These are phyloP conservation scores for Backusella sp. DNA, from an alignment of 192 early-diverging fungal genomes.

Conservation along the genomic window DNA sequence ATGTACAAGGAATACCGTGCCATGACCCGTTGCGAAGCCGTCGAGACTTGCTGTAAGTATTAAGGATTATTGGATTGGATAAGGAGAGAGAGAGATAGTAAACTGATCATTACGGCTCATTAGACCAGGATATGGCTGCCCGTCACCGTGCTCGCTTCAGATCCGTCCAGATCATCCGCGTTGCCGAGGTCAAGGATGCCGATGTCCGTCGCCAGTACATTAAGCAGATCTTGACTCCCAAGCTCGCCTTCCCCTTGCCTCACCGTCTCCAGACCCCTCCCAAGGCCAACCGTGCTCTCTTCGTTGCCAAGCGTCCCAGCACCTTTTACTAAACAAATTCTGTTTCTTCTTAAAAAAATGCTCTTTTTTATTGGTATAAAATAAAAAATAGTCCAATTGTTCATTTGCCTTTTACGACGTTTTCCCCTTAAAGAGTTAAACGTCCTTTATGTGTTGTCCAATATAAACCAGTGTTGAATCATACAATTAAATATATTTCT, in stretches of 20 bases:
- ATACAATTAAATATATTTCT: too few species aligned
- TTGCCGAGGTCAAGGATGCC: slow-evolving; percentile 83
- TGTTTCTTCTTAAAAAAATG: not conserved
- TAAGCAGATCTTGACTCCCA: slow-evolving; percentile 88
- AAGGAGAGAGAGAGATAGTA: not conserved
- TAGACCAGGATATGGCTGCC: slow-evolving; percentile 97
- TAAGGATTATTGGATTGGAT: slow-evolving; percentile 26
- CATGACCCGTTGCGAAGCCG: slow-evolving; percentile 77
- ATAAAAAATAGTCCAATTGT: not conserved
- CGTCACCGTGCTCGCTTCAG: slow-evolving; percentile 97
- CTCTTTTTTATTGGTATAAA: not conserved
- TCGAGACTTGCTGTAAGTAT: slow-evolving; percentile 55
- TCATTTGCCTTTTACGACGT: not conserved
- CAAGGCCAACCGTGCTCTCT: slow-evolving; percentile 83
- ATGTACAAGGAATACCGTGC: slow-evolving; percentile 99
- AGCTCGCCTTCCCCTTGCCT: slow-evolving; percentile 97
- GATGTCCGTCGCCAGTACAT: slow-evolving; percentile 98
- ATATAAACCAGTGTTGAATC: too few species aligned
- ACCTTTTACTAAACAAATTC: slow-evolving; percentile 76
- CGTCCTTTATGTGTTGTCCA: too few species aligned
- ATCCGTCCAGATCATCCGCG: slow-evolving; percentile 99
- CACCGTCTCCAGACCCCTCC: slow-evolving; percentile 87
- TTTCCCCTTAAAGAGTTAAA: too few species aligned
- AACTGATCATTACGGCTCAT: not conserved
- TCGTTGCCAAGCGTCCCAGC: slow-evolving; percentile 90